phyloP scores from a whole-genome alignment of 345 rosid species.

The Euphorbia lathyris region DNA sequence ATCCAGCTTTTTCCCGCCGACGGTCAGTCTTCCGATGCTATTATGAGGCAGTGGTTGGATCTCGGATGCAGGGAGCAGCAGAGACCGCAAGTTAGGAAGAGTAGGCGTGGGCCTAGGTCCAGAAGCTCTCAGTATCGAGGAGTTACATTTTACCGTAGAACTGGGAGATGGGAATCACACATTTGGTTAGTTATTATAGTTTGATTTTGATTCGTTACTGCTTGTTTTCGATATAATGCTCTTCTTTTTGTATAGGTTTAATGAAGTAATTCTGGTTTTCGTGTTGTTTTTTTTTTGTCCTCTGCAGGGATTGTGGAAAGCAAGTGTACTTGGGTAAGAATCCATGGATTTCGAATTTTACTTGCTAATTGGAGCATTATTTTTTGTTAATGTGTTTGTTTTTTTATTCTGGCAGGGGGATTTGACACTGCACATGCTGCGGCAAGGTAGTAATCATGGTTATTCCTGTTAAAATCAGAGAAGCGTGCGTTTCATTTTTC shows the following conservation, averaged over 20 bases:
- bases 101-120: conserved; percentile 94
- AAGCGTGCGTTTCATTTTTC: not conserved
- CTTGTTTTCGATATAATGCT: not conserved
- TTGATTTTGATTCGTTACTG: not conserved
- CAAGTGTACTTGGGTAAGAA: conserved; percentile 72
- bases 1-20: conserved; percentile 44
- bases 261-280: not conserved
- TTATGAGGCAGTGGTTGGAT: conserved; percentile 34
- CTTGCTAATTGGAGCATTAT: not conserved
- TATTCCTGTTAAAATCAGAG: not conserved
- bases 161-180: conserved; percentile 99
- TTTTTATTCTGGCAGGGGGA: conserved; percentile 49
- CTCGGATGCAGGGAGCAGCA: conserved; percentile 27
- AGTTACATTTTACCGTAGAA: conserved; percentile 92
- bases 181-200: conserved; percentile 58
- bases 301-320: conserved; percentile 81
- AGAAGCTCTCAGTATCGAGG: conserved; percentile 96
- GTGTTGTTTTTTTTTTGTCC: not conserved
- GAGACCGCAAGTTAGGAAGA: conserved; percentile 45
- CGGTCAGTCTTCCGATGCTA: conserved; percentile 9
- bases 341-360: not conserved
- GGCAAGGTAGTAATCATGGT: conserved; percentile 72
- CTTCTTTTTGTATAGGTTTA: no score
- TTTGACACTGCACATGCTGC: conserved; percentile 90
- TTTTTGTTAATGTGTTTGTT: conserved; percentile 6